Conservation (phyloP, 805 yeast species). For the Candida schatavii region DNA sequence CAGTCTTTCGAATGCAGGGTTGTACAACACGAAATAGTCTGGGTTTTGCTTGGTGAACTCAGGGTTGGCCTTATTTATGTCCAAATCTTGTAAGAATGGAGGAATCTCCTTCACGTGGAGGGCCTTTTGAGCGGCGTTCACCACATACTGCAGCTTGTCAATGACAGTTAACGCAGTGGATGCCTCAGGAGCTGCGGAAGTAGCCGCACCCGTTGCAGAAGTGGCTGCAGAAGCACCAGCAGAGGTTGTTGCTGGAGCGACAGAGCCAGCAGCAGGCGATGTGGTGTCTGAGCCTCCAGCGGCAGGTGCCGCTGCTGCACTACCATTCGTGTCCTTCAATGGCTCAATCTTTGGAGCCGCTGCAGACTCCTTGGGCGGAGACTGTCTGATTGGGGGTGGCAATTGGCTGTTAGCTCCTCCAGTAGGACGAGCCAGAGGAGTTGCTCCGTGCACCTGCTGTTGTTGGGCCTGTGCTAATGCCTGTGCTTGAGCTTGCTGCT, state of each 20-base stretch:
- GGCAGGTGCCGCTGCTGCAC: conserved; percentile 12
- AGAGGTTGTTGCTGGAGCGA: conserved; percentile 15
- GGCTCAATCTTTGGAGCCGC: conserved; percentile 17
- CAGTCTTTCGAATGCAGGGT: conserved; percentile 66
- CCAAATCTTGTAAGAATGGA: conserved; percentile 76
- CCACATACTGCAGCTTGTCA: conserved; percentile 41
- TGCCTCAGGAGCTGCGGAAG: conserved; percentile 20
- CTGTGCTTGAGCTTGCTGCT: conserved; percentile 14
- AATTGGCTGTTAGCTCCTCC: conserved; percentile 6
- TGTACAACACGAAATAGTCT: conserved; percentile 86
- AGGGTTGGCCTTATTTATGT: conserved; percentile 70
- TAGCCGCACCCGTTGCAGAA: conserved; percentile 10
- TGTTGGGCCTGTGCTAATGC: conserved; percentile 8
- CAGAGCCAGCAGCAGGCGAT: conserved; percentile 7
- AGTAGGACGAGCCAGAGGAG: conserved; percentile 1
- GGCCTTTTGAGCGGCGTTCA: conserved; percentile 43
- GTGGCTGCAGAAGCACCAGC: conserved; percentile 11
- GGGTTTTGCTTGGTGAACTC: conserved; percentile 76
- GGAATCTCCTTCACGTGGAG: conserved; percentile 73
- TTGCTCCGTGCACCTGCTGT: conserved; percentile 7
- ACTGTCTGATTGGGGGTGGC: conserved; percentile 16
- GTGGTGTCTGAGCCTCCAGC: conserved; percentile 11
- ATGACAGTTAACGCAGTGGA: conserved; percentile 33
- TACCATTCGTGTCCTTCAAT: conserved; percentile 10
- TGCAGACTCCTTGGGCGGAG: conserved; percentile 16